phyloP scores from a whole-genome alignment of 257 asterid species.

The Solanum chmielewskii region DNA sequence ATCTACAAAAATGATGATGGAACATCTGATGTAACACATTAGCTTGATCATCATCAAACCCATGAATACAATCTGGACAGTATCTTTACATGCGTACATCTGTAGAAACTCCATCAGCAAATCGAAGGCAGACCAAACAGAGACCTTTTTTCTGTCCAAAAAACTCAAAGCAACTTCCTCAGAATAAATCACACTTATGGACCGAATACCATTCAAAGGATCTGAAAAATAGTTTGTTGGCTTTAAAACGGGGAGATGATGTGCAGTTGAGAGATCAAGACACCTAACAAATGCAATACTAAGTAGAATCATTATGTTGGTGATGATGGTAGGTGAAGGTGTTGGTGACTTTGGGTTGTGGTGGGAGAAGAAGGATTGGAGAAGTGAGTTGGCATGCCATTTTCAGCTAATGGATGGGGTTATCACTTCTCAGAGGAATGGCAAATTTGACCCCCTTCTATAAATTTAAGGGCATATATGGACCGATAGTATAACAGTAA shows the following conservation, averaged over 20 bases:
- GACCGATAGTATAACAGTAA: background rate
- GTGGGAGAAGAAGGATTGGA: background rate
- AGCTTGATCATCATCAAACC: slow-evolving; percentile 34
- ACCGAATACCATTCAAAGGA: background rate
- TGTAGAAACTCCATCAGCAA: slow-evolving; percentile 2
- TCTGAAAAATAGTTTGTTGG: background rate
- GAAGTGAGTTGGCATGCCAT: background rate
- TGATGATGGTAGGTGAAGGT: background rate
- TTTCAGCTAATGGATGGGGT: background rate
- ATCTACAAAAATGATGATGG: slow-evolving; percentile 24
- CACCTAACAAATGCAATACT: background rate
- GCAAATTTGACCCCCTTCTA: background rate
- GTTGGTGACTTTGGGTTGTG: background rate
- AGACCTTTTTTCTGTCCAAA: background rate
- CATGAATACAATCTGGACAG: slow-evolving; percentile 40
- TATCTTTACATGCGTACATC: slow-evolving; percentile 19
- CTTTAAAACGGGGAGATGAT: background rate
- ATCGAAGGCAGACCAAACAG: background rate
- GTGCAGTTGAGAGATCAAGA: background rate
- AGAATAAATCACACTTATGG: background rate
- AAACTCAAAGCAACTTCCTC: background rate
- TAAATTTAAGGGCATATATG: background rate
- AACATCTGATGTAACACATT: slow-evolving; percentile 28
- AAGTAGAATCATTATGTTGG: background rate
- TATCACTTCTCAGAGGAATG: background rate